These are phyloP conservation scores for Sphaerulina vaccinii DNA, from an alignment of 2,329 filamentous ascomycete genomes.

Conservation along the genomic window DNA sequence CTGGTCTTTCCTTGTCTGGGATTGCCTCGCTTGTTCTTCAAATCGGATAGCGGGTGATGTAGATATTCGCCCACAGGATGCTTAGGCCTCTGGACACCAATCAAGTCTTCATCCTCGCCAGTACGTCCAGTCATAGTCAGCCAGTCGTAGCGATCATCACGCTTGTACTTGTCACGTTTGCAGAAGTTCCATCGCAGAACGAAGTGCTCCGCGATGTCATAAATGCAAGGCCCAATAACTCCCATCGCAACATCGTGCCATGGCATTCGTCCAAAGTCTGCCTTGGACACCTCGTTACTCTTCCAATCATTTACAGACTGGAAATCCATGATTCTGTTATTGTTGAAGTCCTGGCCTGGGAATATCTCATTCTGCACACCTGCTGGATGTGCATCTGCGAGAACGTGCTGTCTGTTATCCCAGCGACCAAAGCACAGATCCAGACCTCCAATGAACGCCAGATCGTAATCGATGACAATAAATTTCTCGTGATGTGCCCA, in stretches of 20 bases:
- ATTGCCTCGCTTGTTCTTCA: slow-evolving; percentile 62
- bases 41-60: slow-evolving; percentile 70
- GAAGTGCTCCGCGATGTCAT: slow-evolving; percentile 95
- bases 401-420: slow-evolving; percentile 81
- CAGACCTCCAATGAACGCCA: slow-evolving; percentile 90
- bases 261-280: slow-evolving; percentile 90
- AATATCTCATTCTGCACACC: slow-evolving; percentile 81
- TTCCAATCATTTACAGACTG: slow-evolving; percentile 89
- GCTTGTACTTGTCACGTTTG: slow-evolving; percentile 97
- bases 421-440: slow-evolving; percentile 95
- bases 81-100: slow-evolving; percentile 84
- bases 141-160: slow-evolving; percentile 81
- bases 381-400: slow-evolving; percentile 84
- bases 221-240: slow-evolving; percentile 81
- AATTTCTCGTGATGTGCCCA: slow-evolving; percentile 99
- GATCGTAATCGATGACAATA: slow-evolving; percentile 85
- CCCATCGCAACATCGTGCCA: slow-evolving; percentile 98
- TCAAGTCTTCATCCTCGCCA: slow-evolving; percentile 76
- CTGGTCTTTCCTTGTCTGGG: slow-evolving; percentile 41
- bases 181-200: slow-evolving; percentile 93
- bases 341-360: slow-evolving; percentile 97
- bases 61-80: slow-evolving; percentile 87
- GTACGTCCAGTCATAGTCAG: slow-evolving; percentile 73
- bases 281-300: slow-evolving; percentile 86
- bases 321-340: slow-evolving; percentile 95